Evolutionary conservation across 139 green algal genomes (phyloP).

Genomic region (Micromonas commoda): DNA sequence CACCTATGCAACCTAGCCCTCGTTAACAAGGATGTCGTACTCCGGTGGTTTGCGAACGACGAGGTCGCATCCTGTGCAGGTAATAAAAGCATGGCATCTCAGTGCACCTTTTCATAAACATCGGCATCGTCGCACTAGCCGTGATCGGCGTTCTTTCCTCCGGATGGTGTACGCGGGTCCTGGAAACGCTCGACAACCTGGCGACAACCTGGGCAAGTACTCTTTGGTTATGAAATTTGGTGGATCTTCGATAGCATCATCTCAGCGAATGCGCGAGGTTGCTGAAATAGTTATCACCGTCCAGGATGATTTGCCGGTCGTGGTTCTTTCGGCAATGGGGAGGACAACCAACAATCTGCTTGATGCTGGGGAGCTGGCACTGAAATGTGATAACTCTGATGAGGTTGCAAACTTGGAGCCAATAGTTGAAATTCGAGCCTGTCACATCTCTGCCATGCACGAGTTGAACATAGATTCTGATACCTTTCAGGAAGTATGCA

Average conservation of each 20-base stretch:
- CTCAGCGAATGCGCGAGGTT: conserved; percentile 86
- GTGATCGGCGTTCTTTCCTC: no score
- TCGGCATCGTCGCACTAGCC: no score
- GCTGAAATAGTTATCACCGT: conserved; percentile 87
- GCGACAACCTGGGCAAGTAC: conserved; percentile 35
- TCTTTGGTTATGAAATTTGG: conserved; percentile 95
- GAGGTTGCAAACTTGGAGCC: conserved; percentile 29
- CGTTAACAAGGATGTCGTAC: no score
- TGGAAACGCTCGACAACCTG: not conserved
- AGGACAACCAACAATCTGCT: conserved; percentile 98
- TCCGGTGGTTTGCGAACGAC: no score
- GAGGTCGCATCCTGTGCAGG: no score
- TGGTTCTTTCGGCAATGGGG: conserved; percentile 98
- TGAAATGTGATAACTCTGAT: conserved; percentile 38
- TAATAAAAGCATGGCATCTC: no score
- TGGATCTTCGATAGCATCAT: conserved; percentile 81
- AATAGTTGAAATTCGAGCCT: not conserved
- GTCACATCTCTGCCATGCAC: not conserved
- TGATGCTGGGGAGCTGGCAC: conserved; percentile 57
- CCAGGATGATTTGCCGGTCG: conserved; percentile 65
- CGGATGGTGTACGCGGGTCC: no score
- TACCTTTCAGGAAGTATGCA: conserved; percentile 3
- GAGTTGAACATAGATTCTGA: not conserved
- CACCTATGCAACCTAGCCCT: no score
- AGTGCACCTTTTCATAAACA: no score